Base-by-base conservation (phyloP, 2,329 filamentous ascomycete genomes). In the Nemania sp. region DNA sequence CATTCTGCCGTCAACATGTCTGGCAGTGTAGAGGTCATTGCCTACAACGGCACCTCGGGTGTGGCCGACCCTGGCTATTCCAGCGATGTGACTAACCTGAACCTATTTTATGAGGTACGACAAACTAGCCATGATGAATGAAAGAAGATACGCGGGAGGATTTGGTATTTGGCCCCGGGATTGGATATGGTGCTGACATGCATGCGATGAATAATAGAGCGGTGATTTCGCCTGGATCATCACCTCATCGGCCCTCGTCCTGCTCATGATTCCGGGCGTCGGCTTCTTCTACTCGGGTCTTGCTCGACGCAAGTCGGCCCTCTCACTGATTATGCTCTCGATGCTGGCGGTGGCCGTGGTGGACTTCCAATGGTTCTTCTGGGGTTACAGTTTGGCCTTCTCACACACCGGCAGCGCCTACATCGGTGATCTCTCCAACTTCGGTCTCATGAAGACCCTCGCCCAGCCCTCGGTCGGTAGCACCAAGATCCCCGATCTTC, bases 251-350 rank as follows among this genome's bases (percentile, higher is more conserved):
- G 93, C 92, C 18, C 88, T 97, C 56, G 93, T 97, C 66, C 85
- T 97, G 74, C 89, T 97, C 78, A 97, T 97, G 93, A 93, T 97
- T 79, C 94, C 94, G 43, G 94, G 94, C 66, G 93, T 97, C 77
- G 94, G 93, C 61, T 96, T 97, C 86, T 97, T 97, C 87, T 97
- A 97, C 85, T 95, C 92, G 51, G 94, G 93, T 71, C 90, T 97
- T 18, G 93, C 94, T 18, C 90, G 93, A 64, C 89, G 94, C 79
- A 97, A 97, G 84, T 97, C 93, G 0, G 94, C 94, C 3, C 85
- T 97, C 62, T 93, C 93, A 20, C 86, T 97, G 69, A 91, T 97
- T 79, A 94, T 93, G 87, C 86, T 97, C 3, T 92, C 92, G 15
- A 88, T 97, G 83, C 91, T 97, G 83, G 90, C 92, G 18, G 88